These are phyloP conservation scores for Aureobasidium lini DNA, from an alignment of 2,329 filamentous ascomycete species.

Conservation along the genomic window DNA sequence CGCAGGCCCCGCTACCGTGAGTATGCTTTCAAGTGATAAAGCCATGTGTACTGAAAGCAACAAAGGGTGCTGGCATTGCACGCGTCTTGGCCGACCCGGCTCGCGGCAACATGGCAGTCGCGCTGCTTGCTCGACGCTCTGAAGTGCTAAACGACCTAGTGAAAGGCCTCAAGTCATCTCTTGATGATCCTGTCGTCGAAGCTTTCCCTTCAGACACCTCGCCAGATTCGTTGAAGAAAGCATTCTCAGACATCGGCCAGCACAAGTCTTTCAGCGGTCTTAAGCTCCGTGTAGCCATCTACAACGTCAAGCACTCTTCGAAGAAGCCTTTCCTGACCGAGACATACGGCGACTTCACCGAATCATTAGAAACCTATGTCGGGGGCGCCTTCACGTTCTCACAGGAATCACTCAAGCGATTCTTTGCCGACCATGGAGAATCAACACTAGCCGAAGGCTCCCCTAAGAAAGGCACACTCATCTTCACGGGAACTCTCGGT, in stretches of 20 bases:
- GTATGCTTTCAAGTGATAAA: constrained; percentile 8
- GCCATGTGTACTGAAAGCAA: background rate
- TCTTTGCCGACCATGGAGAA: constrained; percentile 47
- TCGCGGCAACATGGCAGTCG: constrained; percentile 49
- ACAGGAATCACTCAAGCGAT: constrained; percentile 44
- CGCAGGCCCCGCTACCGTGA: constrained; percentile 39
- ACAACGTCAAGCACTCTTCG: constrained; percentile 48
- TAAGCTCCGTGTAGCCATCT: constrained; percentile 47
- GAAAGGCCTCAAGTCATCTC: constrained; percentile 34
- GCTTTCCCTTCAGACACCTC: constrained; percentile 47
- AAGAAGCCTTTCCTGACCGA: constrained; percentile 51
- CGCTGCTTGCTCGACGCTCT: constrained; percentile 44
- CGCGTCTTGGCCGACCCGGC: constrained; percentile 44
- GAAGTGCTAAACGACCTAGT: constrained; percentile 39
- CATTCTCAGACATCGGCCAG: constrained; percentile 43
- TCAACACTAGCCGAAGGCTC: constrained; percentile 38
- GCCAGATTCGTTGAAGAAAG: constrained; percentile 38
- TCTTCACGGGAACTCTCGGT: constrained; percentile 51
- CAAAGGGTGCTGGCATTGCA: constrained; percentile 48
- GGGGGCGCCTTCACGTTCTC: constrained; percentile 50
- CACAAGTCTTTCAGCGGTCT: constrained; percentile 43
- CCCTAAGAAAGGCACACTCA: constrained; percentile 49
- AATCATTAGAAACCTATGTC: constrained; percentile 45
- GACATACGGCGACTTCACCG: constrained; percentile 42
- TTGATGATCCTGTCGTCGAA: constrained; percentile 40